phyloP scores from a whole-genome alignment of 208 protist genomes.

The Crithidia thermophila region DNA sequence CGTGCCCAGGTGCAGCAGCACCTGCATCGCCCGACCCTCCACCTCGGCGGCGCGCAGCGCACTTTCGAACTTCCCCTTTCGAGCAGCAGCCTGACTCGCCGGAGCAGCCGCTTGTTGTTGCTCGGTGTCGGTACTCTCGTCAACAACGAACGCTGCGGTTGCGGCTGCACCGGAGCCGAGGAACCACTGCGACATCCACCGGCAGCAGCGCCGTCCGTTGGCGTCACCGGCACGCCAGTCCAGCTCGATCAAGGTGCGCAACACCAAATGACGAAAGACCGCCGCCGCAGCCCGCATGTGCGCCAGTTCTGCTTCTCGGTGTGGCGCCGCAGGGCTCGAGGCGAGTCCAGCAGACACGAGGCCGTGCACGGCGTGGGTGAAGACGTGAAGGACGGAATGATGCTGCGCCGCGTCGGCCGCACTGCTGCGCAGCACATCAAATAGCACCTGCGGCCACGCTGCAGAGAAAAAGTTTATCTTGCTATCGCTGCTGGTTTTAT shows the following conservation, averaged over 20 bases:
- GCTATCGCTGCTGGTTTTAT: not conserved
- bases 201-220: slow-evolving; percentile 11
- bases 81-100: not conserved
- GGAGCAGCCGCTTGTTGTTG: too few relatives aligned
- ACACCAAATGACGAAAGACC: slow-evolving; percentile 17
- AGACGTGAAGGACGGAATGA: slow-evolving; percentile 12
- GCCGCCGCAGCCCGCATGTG: slow-evolving; percentile 19
- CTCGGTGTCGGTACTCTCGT: not conserved
- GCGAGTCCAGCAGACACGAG: slow-evolving; percentile 17
- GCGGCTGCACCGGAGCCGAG: slow-evolving; percentile 12
- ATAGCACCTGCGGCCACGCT: slow-evolving; percentile 18
- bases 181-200: slow-evolving; percentile 27
- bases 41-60: not conserved
- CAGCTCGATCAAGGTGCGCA: slow-evolving; percentile 19
- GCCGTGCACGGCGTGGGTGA: slow-evolving; percentile 17
- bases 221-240: slow-evolving; percentile 29
- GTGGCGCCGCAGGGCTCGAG: not conserved
- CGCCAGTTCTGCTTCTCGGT: slow-evolving; percentile 5
- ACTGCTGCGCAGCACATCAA: slow-evolving; percentile 23
- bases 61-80: not conserved
- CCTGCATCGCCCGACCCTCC: slow-evolving; percentile 31
- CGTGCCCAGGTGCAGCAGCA: slow-evolving; percentile 26
- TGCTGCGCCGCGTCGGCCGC: slow-evolving; percentile 9
- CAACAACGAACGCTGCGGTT: not conserved
- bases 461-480: too few relatives aligned